Conservation (phyloP, 208 protist species). For the Acanthamoeba culbertsoni region DNA sequence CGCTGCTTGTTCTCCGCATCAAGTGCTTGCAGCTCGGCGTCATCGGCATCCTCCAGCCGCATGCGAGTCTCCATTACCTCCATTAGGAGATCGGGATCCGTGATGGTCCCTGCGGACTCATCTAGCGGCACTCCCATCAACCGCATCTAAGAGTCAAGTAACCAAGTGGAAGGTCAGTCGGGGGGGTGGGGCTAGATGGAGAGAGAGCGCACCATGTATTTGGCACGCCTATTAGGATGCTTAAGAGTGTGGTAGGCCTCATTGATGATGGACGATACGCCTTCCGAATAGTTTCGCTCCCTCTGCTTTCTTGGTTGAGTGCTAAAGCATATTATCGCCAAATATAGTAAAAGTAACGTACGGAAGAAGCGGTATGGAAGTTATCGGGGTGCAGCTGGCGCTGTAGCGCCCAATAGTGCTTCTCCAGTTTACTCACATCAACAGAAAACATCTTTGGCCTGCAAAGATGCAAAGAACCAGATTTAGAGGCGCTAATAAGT, state of each 20-base stretch:
- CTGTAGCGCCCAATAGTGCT: conserved; percentile 2
- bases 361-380: background rate
- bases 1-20: background rate
- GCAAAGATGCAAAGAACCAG: background rate
- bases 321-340: background rate
- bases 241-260: conserved; percentile 22
- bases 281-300: background rate
- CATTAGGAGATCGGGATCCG: conserved; percentile 4
- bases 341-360: background rate
- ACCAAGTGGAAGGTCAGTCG: background rate
- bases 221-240: background rate
- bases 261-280: conserved; percentile 1
- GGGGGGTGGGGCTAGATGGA: background rate
- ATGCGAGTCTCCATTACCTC: conserved; percentile 10
- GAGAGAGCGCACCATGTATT: background rate
- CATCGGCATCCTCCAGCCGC: background rate
- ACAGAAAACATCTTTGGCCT: background rate
- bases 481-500: background rate
- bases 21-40: background rate
- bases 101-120: background rate
- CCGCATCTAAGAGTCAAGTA: background rate
- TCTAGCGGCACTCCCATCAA: background rate
- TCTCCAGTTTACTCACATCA: background rate
- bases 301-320: background rate
- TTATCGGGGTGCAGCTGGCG: conserved; percentile 13